Conservation (phyloP, 2,329 filamentous ascomycete species). For the Talaromyces sp. region DNA sequence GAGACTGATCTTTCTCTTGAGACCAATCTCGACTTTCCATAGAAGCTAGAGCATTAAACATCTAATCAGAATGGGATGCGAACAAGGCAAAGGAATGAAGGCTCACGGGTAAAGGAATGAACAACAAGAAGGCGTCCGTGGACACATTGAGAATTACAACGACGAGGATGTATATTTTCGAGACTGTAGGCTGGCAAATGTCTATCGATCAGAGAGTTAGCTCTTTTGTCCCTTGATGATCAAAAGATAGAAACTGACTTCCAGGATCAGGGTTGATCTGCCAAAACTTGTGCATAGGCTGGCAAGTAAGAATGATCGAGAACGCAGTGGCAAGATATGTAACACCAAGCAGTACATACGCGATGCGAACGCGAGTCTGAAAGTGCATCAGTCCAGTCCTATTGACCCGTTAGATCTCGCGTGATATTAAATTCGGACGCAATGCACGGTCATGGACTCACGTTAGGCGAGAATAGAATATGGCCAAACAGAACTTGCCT, state of each 20-base stretch:
- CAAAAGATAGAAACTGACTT: constrained; percentile 37
- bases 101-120: constrained; percentile 53
- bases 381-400: constrained; percentile 41
- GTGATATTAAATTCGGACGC: not conserved
- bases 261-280: constrained; percentile 58
- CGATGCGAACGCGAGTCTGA: constrained; percentile 45
- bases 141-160: constrained; percentile 50
- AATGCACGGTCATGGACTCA: constrained; percentile 23
- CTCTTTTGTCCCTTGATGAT: not conserved
- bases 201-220: constrained; percentile 28
- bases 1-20: constrained; percentile 49
- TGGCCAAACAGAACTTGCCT: constrained; percentile 51
- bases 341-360: constrained; percentile 46
- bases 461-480: constrained; percentile 55
- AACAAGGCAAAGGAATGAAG: not conserved
- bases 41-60: constrained; percentile 39
- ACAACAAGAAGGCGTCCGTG: constrained; percentile 57
- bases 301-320: constrained; percentile 51
- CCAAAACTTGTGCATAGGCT: constrained; percentile 54
- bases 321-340: constrained; percentile 49
- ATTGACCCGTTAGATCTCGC: not conserved
- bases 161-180: constrained; percentile 46
- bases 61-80: not conserved
- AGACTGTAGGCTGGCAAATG: constrained; percentile 47
- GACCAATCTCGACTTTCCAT: constrained; percentile 48